Evolutionary conservation across 2,329 filamentous ascomycete species (phyloP), one percentile per base, ranked within the genome.

Genomic region (Ophiostoma tasmaniense): DNA sequence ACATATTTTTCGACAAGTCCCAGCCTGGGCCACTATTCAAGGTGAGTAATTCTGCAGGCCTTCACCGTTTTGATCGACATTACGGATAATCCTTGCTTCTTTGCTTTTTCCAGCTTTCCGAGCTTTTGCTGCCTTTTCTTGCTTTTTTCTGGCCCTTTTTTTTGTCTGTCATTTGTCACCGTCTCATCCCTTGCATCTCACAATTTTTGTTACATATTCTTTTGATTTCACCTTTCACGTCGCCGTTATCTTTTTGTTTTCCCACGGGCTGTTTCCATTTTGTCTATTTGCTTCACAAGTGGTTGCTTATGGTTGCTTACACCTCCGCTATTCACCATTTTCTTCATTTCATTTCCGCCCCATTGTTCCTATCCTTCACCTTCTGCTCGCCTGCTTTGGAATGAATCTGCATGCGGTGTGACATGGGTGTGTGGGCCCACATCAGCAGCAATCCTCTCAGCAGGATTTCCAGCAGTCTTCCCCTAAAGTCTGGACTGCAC

Each of bases 321-420:
- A 33, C 25, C 22, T 55, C 50, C 50, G n/a, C 7, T 25, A 11
- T 55, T 25, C 50, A 22, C 22, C 50, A 55, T 55, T 55, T 55
- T n/a, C 22, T 25, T 8, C 37, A 39, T 45, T 45, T 45, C 42
- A 7, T 20, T 45, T 20, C 42, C 8, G 42, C 42, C 42, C 42
- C 42, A 45, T 20, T 45, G 42, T 20, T 45, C 20, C 20, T 45
- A 20, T n/a, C 42, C 17, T 45, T 55, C 22, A 55, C 22, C 50
- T 55, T 55, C n/a, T 55, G 50, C 14, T 55, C 68, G 68, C 68
- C 50, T 61, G 66, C 68, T 67, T 66, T 66, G 68, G 66, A 70
- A 70, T 66, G 33, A 67, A 55, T 59, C 62, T 55, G 50, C 64
- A 66, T 50, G 67, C 39, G 61, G 66, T 69, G 66, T 33, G 61